phyloP scores from a whole-genome alignment of 73 alveolate genomes.

The Paraurostyla sp. region DNA sequence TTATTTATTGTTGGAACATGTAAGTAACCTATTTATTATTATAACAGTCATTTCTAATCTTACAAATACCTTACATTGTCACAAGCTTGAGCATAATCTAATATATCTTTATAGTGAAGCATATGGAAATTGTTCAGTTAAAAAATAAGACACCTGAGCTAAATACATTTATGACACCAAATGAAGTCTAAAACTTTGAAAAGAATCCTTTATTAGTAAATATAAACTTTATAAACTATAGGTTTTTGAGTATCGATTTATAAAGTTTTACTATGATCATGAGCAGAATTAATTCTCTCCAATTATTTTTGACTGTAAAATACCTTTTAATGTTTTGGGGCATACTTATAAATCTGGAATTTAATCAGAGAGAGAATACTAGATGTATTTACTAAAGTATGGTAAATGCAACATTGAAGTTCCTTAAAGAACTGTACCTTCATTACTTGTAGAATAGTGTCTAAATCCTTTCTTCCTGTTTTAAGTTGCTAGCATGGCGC shows the following conservation, averaged over 20 bases:
- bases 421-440: slow-evolving; percentile 47
- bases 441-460: slow-evolving; percentile 56
- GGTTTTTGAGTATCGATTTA: neutral
- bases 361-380: neutral
- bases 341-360: too few relatives aligned
- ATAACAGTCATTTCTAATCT: too few relatives aligned
- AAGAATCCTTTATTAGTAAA: neutral
- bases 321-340: too few relatives aligned
- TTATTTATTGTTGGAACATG: neutral
- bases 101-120: neutral
- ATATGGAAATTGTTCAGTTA: neutral
- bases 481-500: neutral
- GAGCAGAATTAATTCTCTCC: neutral
- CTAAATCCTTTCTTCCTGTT: slow-evolving; percentile 65
- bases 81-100: too few relatives aligned
- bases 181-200: neutral
- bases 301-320: neutral
- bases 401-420: slow-evolving; percentile 67
- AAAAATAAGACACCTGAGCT: neutral
- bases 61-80: too few relatives aligned
- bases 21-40: too few relatives aligned
- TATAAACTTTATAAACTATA: neutral
- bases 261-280: neutral
- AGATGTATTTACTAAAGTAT: neutral
- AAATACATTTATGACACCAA: neutral